phyloP scores from a whole-genome alignment of 805 yeast genomes.

The Metschnikowia borealis region DNA sequence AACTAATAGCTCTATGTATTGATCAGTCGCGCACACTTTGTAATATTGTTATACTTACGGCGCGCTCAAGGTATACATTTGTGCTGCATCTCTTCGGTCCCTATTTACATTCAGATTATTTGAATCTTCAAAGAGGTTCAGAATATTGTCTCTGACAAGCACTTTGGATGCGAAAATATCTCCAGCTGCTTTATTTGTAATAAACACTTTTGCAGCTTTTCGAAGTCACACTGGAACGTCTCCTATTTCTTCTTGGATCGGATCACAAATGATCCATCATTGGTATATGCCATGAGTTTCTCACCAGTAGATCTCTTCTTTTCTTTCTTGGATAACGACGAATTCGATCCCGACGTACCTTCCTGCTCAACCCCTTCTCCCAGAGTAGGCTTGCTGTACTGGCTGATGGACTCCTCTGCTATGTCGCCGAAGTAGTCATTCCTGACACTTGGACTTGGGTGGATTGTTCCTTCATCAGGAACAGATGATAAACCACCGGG shows the following conservation, averaged over 20 bases:
- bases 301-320: conserved; percentile 17
- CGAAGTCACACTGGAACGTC: too few relatives aligned
- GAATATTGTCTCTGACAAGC: too few relatives aligned
- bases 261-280: conserved; percentile 37
- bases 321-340: conserved; percentile 2
- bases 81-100: neutral
- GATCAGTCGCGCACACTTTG: neutral
- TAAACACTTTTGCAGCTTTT: too few relatives aligned
- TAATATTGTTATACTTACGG: neutral
- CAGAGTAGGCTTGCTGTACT: neutral
- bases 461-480: conserved; percentile 8
- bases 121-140: neutral
- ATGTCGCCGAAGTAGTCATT: conserved; percentile 13
- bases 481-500: conserved; percentile 4
- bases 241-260: conserved; percentile 26
- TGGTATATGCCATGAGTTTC: conserved; percentile 39
- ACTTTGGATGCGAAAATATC: too few relatives aligned
- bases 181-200: too few relatives aligned
- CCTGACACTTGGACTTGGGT: conserved; percentile 5
- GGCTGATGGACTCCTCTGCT: conserved; percentile 1
- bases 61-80: neutral
- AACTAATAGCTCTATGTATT: too few relatives aligned
- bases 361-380: conserved; percentile 1
- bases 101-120: neutral
- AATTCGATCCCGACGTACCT: conserved; percentile 4